Base-by-base conservation (phyloP, 2,329 filamentous ascomycete genomes). In the Apiospora marii region DNA sequence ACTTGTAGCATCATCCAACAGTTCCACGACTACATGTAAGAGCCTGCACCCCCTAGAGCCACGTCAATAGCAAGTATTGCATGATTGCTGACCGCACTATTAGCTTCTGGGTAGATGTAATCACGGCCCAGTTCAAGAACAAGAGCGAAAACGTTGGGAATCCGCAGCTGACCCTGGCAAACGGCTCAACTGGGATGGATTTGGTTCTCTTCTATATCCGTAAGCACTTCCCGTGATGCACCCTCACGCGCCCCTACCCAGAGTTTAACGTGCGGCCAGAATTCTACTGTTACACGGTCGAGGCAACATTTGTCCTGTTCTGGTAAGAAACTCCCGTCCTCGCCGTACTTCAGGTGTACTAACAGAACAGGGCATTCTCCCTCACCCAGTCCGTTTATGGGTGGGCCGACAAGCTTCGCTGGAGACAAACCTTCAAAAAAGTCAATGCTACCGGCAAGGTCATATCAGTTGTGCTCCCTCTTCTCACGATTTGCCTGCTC, bases 171-270 rank as follows among this genome's bases (percentile, higher is more conserved):
- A 64, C 72, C 3, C 19, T 75, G 8, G 64, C 71, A 10, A 74
- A 74, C 41, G 71, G 72, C 16, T 69, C 72, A 6, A 68, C 68
- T 1, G 74, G 73, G 13, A 24, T 74, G 3, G 73, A 75, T 49
- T 51, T 74, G 41, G 73, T 74, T 6, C 68, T 76, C 22, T 76
- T 74, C 69, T 76, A 75, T 64, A 74, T 76, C 34, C 75, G 75
- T 76, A 48, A 37, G 73, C 27, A 37, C 30, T 10, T 19, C 30
- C 16, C 22, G 53, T 7, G 22, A 61, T 16, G 8, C 13, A 37
- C 7, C 12, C 7, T 8, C 30, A 12, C 22, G 12, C 6, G 37
- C 37, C 10, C 37, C 37, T 41, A 37, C 4, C 30, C 53, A 61
- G 16, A 22, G 16, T 10, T 16, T 61, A 37, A 61, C 53, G 37